A percentile compares a stretch with the other conserved stretches of the same genome.
These are phyloP conservation scores for Ricinus communis DNA, from an alignment of 345 rosid species.

Conservation along the genomic window DNA sequence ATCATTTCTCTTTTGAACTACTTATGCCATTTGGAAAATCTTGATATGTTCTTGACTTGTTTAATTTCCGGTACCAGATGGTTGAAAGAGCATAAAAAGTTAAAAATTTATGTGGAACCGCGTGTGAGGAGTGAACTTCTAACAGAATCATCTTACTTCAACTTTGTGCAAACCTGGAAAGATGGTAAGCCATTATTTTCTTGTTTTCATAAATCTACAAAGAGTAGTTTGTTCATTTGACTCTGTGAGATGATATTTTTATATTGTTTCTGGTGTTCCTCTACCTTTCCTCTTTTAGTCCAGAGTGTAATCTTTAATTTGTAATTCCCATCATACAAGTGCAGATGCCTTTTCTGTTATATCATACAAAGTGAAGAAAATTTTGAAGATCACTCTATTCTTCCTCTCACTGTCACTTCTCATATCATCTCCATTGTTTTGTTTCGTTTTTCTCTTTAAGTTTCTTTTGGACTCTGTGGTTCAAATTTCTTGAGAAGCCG, in stretches of 20 bases:
- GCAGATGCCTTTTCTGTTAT: not conserved
- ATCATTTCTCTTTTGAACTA: not conserved
- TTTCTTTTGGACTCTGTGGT: not conserved
- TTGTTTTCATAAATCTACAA: not conserved
- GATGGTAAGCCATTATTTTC: constrained; percentile 56
- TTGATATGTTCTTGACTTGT: constrained; percentile 13
- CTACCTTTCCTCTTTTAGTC: not conserved
- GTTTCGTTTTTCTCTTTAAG: not conserved
- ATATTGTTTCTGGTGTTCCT: not conserved
- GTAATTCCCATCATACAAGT: not conserved
- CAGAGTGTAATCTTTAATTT: not conserved
- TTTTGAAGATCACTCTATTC: too few relatives aligned
- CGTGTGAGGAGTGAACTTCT: constrained; percentile 73
- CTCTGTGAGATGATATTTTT: not conserved
- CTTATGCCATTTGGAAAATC: not conserved
- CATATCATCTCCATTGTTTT: not conserved
- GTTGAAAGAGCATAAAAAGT: constrained; percentile 70
- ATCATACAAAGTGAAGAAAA: too few relatives aligned
- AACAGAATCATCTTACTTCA: constrained; percentile 75
- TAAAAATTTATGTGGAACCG: constrained; percentile 86
- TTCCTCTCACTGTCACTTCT: not conserved
- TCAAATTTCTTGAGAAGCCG: not conserved
- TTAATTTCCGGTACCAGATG: constrained; percentile 53
- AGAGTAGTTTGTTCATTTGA: not conserved
- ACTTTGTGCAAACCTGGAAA: constrained; percentile 84